Base-by-base conservation (phyloP, 805 yeast species). In the Priceomyces melissophilus region DNA sequence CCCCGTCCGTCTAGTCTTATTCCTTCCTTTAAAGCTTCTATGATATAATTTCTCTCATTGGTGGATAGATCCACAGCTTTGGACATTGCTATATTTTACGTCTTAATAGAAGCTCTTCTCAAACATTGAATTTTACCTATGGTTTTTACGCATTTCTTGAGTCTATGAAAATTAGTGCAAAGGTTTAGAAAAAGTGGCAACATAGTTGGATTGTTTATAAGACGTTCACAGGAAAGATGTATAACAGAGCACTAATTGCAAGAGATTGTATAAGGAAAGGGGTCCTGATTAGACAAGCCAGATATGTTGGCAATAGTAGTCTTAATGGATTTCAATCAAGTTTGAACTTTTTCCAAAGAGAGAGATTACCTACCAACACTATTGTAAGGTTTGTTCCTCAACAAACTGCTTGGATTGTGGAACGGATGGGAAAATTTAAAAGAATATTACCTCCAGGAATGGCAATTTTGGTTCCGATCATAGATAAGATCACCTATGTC, bases 341-440 rank as follows among this genome's bases (percentile, higher is more conserved):
- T 10, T 49, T 79, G 53, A 78, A 72, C 32, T 82, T 71, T 55
- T 82, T 82, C 60, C 87, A 81, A 57, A 73, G 71, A 38, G 78
- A 76, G 37, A 67, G 75, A 41, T 63, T 84, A 39, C 95, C 95
- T n/a, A 67, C 87, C 12, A 85, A 85, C 61, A 85, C 93, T 2
- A 61, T 84, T 3, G 61, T 85, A 30, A 70, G 86, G 51, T 87
- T 87, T 58, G 95, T 87, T 11, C 96, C 96, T 2, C 95, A 87
- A 59, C 95, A 87, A 61, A 82, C 87, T 14, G 95, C 95, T 2
- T 87, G 93, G 89, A 79, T 87, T 13, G 95, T 87, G 13, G 96
- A 87, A 61, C 71, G 96, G 47, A 87, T 87, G 96, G 96, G 96
- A 26, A 84, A 83, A 57, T 87, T 85, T 68, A 75, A 81, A 58